Evolutionary conservation across 2,329 filamentous ascomycete genomes (phyloP), one percentile per base, ranked within the genome.

Genomic region (Fulvia fulva): DNA sequence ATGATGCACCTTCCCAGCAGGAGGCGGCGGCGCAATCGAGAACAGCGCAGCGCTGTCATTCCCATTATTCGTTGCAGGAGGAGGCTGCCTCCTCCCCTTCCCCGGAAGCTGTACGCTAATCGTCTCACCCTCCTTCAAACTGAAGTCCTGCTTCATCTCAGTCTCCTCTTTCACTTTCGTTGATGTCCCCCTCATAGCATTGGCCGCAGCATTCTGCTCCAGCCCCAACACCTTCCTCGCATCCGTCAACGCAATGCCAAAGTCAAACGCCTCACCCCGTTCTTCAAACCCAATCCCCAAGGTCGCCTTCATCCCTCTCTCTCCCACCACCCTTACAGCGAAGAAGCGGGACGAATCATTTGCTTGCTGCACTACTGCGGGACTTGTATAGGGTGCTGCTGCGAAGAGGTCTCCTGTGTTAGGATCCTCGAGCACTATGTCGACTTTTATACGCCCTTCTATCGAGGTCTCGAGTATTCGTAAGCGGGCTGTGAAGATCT

Each of bases 211-310:
- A 47, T 34, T 70, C 78, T 75, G n/a, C 83, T 81, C 69, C 87
- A 78, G 0, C 83, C 86, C 12, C 6, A 92, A 74, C 1, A 85
- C 83, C 73, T 88, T 87, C 67, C 88, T 80, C 21, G 87, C 87
- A 73, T 94, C 90, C 74, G 92, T 88, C 71, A 96, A 76, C 16
- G 87, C 84, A 53, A 95, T 88, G 61, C 85, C 84, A 68, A 96
- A 91, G 71, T 96, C 91, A 67, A 96, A 93, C 1, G 91, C 90
- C 67, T 93, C 89, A 68, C 84, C 86, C 51, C 91, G 80, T 74
- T 96, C 90, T 77, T 95, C 90, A 70, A 95, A 96, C 9, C 91
- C 91, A 64, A 96, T 84, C 9, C 91, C 91, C 59, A 96, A 76
- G 47, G 89, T 83, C 11, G 91, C 91, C 73, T 91, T 92, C 66